Evolutionary conservation across 2,329 filamentous ascomycete species (phyloP).

Genomic region (Trichoderma oligosporum): DNA sequence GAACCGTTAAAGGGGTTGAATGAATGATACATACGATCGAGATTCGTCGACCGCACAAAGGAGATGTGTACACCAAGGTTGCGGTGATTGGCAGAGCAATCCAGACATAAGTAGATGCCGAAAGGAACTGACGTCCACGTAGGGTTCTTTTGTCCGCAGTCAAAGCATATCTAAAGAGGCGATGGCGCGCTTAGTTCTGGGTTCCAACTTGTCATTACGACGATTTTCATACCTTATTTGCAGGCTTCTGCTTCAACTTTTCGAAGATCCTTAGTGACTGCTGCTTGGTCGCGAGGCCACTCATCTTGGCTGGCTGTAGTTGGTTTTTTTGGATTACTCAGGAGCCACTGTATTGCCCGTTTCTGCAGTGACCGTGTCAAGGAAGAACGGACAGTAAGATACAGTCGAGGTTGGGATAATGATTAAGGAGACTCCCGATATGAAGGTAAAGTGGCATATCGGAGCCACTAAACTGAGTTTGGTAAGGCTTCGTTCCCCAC

Average conservation of each 20-base stretch:
- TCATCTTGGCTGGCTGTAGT: constrained; percentile 48
- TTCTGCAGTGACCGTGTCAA: constrained; percentile 11
- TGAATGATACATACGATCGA: constrained; percentile 71
- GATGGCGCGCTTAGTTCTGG: not conserved
- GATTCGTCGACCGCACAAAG: constrained; percentile 96
- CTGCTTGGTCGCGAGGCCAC: constrained; percentile 76
- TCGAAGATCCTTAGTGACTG: constrained; percentile 97
- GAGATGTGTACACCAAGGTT: constrained; percentile 99
- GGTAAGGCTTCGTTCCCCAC: constrained; percentile 28
- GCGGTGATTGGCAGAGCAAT: constrained; percentile 94
- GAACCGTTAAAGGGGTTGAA: not conserved
- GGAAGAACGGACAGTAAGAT: not conserved
- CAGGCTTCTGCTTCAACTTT: constrained; percentile 89
- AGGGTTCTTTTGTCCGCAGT: constrained; percentile 95
- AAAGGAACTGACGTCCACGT: constrained; percentile 98
- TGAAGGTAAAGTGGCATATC: constrained; percentile 43
- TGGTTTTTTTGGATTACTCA: not conserved
- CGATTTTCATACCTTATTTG: constrained; percentile 72
- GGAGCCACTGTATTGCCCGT: not conserved
- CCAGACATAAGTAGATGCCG: constrained; percentile 95
- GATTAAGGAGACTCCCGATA: constrained; percentile 38
- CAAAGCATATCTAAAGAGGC: constrained; percentile 78
- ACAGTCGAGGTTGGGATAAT: constrained; percentile 19
- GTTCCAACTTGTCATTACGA: not conserved
- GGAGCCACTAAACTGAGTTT: constrained; percentile 35